These are phyloP conservation scores for Lactarius evosmus DNA, from an alignment of 768 basidiomycete genomes.

Conservation along the genomic window DNA sequence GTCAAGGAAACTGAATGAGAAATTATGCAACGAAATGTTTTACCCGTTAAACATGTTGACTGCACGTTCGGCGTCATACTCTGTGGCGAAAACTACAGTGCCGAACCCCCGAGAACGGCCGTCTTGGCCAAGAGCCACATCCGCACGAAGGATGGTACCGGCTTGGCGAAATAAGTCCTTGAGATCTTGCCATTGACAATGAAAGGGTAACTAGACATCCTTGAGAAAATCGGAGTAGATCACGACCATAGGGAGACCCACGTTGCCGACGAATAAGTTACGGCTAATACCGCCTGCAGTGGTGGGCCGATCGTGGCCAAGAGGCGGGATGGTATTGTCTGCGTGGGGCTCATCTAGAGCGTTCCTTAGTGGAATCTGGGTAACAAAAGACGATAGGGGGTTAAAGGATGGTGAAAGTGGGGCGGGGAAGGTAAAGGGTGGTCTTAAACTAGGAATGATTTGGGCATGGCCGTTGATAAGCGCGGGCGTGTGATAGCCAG, in stretches of 20 bases:
- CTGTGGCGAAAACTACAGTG: constrained; percentile 81
- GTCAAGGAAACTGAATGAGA: constrained; percentile 1
- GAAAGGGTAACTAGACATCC: constrained; percentile 71
- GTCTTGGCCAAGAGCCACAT: constrained; percentile 84
- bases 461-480: constrained; percentile 18
- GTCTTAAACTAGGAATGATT: constrained; percentile 15
- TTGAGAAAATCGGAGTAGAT: constrained; percentile 25
- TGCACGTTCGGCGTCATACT: constrained; percentile 80
- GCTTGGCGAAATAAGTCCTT: constrained; percentile 94
- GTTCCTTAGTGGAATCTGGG: constrained; percentile 17
- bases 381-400: constrained; percentile 25
- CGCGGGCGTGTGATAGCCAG: constrained; percentile 15
- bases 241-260: constrained; percentile 41
- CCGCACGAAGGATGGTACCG: constrained; percentile 86
- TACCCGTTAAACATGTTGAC: constrained; percentile 90
- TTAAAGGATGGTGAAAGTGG: constrained; percentile 14
- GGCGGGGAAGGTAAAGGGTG: constrained; percentile 5
- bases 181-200: constrained; percentile 96
- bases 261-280: constrained; percentile 86
- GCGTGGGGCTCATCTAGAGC: constrained; percentile 22
- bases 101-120: constrained; percentile 92
- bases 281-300: constrained; percentile 38
- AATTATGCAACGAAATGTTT: constrained; percentile 29
- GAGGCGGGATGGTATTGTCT: constrained; percentile 28
- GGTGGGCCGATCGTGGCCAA: constrained; percentile 34